Conservation (phyloP, 2,329 filamentous ascomycete species). For the Juglanconis juglandina region DNA sequence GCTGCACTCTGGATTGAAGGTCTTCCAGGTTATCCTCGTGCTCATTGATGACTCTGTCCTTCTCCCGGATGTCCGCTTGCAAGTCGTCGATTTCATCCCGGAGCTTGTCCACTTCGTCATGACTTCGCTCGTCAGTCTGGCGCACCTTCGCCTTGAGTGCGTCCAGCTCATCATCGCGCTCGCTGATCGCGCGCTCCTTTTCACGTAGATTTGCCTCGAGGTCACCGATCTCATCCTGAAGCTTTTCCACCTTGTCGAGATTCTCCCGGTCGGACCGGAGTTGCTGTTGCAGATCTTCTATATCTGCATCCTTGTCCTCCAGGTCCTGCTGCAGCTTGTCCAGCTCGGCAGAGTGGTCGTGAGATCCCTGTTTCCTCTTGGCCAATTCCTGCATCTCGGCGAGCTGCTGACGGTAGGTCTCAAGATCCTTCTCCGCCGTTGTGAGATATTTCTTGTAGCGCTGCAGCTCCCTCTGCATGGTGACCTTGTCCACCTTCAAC, state of each 20-base stretch:
- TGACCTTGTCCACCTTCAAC: constrained; percentile 87
- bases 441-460: constrained; percentile 81
- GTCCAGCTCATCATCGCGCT: constrained; percentile 73
- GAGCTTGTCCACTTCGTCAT: constrained; percentile 35
- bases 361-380: constrained; percentile 70
- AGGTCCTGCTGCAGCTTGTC: constrained; percentile 55
- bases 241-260: constrained; percentile 58
- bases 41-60: constrained; percentile 55
- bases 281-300: constrained; percentile 58
- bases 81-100: constrained; percentile 51
- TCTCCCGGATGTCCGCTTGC: constrained; percentile 54
- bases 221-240: constrained; percentile 72
- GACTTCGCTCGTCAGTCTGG: constrained; percentile 43
- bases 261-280: constrained; percentile 55
- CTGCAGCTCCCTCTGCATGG: constrained; percentile 82
- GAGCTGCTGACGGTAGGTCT: constrained; percentile 77
- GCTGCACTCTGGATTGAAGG: constrained; percentile 44
- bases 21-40: constrained; percentile 50
- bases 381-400: constrained; percentile 78
- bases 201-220: constrained; percentile 72
- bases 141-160: constrained; percentile 55
- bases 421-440: constrained; percentile 80
- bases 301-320: constrained; percentile 56
- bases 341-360: constrained; percentile 61
- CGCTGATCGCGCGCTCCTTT: constrained; percentile 69